Base-by-base conservation (phyloP, 2,329 filamentous ascomycete species). In the Xylariaceae sp. region DNA sequence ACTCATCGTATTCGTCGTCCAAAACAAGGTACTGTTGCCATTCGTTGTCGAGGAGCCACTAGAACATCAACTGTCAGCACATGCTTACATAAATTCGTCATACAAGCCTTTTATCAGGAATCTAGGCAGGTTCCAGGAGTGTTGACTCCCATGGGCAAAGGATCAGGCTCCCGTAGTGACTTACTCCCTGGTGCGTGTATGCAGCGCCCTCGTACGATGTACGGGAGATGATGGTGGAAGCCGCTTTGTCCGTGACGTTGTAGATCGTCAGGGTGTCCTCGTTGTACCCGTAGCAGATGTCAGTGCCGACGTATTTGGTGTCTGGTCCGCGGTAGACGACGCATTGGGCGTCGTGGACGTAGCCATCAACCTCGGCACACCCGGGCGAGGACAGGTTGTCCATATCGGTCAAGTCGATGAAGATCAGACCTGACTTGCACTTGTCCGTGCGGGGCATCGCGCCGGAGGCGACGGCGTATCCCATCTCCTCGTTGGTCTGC, bases 281-380 rank as follows among this genome's bases (percentile, higher is more conserved):
- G 56, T 76, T 76, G 65, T 75, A 77, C 28, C 71, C 72, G 52
- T 75, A 76, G 67, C 73, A 77, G 56, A 77, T 72, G 48, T 77
- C 71, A 17, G 59, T 63, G 39, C 70, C 72, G 4, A 58, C 57
- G 52, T 68, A 74, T 39, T 62, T 55, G 16, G 51, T 58, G 47
- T 76, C 69, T 0, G 74, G 72, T 0, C 74, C 73, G 15, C 65
- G 67, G 61, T 76, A 77, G 44, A 72, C 67, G 30, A 81, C 61
- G 55, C 77, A 81, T 59, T 81, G 76, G 2, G 77, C 77, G 50
- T 81, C 77, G 56, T 81, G 77, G 12, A 80, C 76, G 54, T 81
- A 81, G 29, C 76, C 76, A 54, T 80, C 77, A 15, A 67, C 53
- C 16, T 68, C 65, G 7, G 72, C 72, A 52, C 76, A 81, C 33